These are phyloP conservation scores for Fonsecaea erecta DNA, from an alignment of 2,329 filamentous ascomycete species.

Conservation along the genomic window DNA sequence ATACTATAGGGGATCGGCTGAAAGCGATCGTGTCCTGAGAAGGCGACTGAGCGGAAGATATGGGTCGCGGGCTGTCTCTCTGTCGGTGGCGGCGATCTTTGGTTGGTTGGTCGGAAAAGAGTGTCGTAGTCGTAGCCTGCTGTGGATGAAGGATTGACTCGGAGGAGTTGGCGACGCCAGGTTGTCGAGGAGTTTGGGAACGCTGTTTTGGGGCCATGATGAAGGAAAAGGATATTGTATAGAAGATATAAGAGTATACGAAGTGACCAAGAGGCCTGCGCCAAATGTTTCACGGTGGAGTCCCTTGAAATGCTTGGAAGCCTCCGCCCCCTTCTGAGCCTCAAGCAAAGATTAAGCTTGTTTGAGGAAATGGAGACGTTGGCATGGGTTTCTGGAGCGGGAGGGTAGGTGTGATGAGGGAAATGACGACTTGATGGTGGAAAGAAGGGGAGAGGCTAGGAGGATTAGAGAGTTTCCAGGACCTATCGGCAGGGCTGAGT, in stretches of 20 bases:
- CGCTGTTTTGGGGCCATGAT: conserved; percentile 38
- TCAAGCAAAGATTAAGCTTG: conserved; percentile 38
- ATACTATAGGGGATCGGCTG: conserved; percentile 28
- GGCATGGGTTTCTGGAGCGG: conserved; percentile 34
- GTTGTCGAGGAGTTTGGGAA: conserved; percentile 33
- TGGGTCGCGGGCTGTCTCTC: conserved; percentile 26
- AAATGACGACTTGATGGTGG: conserved; percentile 38
- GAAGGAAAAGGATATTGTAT: conserved; percentile 31
- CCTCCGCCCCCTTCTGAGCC: conserved; percentile 40
- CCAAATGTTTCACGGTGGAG: conserved; percentile 37
- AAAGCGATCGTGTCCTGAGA: conserved; percentile 21
- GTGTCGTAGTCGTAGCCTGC: conserved; percentile 22
- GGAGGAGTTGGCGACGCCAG: conserved; percentile 24
- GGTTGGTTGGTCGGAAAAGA: conserved; percentile 26
- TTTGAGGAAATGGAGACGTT: conserved; percentile 35
- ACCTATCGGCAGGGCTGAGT: conserved; percentile 35
- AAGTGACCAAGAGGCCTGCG: conserved; percentile 33
- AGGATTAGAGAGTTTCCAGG: conserved; percentile 27
- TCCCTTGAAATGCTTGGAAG: conserved; percentile 35
- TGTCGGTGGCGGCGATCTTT: conserved; percentile 26
- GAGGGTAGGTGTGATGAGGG: conserved; percentile 33
- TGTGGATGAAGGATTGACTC: conserved; percentile 26
- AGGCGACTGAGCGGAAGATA: conserved; percentile 23
- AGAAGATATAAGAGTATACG: conserved; percentile 36
- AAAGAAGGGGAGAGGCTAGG: conserved; percentile 31